Evolutionary conservation across 75 land plant genomes (phyloP).

Genomic region (Sequoia sempervirens): DNA sequence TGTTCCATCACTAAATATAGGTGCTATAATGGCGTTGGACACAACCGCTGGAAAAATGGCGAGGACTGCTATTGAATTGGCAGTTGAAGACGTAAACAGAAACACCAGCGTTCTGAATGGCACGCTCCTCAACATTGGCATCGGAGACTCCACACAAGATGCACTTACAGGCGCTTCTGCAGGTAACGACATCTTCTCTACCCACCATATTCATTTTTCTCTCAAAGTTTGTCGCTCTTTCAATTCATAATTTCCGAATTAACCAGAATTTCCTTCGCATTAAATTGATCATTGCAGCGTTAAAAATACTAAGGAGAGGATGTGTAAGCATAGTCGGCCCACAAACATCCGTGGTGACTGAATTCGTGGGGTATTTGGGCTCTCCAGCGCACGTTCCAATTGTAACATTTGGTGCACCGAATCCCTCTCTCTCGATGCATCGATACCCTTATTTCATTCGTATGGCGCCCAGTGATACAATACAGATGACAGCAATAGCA

Average conservation of each 20-base stretch:
- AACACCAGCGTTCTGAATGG: background rate
- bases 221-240: background rate
- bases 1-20: background rate
- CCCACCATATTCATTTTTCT: background rate
- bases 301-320: slow-evolving; percentile 16
- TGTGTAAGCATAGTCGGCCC: slow-evolving; percentile 51
- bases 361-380: no score
- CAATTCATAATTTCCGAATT: background rate
- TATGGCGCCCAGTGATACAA: no score
- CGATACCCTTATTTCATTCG: no score
- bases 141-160: no score
- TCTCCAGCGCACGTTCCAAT: no score
- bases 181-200: background rate
- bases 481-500: no score
- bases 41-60: background rate
- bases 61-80: background rate
- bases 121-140: background rate
- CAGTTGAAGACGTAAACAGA: background rate
- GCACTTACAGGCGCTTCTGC: no score
- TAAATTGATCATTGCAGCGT: no score
- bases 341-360: background rate
- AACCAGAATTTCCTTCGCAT: no score
- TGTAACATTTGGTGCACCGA: no score
- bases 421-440: no score
- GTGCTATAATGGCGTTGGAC: background rate